Evolutionary conservation across 164 flowering plant species (phyloP), one percentile per base, ranked within the genome.

Genomic region (Annona cherimola): DNA sequence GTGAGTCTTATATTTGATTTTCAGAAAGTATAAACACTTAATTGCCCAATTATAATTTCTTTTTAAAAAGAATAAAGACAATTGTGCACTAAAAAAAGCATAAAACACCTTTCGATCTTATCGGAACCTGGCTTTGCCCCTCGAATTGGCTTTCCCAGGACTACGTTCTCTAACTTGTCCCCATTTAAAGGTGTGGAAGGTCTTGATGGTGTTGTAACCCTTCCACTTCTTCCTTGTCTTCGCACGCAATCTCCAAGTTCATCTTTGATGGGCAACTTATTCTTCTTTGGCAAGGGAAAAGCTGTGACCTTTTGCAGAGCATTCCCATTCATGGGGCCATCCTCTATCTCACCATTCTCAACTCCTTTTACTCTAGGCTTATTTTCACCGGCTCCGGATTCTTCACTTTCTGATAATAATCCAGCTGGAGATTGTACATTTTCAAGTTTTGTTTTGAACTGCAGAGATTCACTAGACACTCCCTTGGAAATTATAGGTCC

Each of bases 361-460:
- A 63, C 18, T 62, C 83, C 84, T 77, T 83, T 84, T 44, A 86
- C 86, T 69, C 87, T 87, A 44, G 80, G 70, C 77, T 78, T 83
- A 78, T 77, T 89, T 73, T 86, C 90, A 76, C 86, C 85, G 71
- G 85, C 90, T 71, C 89, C 86, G 50, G 94, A 90, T 76, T 94
- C 96, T 81, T 92, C 98, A 81, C 90, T 88, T 80, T 92, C 97
- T 71, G 94, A 87, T 64, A 90, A 81, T 64, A 90, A 81, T 73
- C 87, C 84, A n/a, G 86, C 85, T 9, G 96, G 90, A 76, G 96
- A 89, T 50, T 83, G 79, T 67, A 81, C 85, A 78, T 69, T 81
- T 69, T 92, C 98, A 69, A 75, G 73, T 73, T 89, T 89, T 78
- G 80, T 75, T 73, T 81, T 92, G 46, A 78, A 45, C 57, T 84